A percentile compares a stretch with the other conserved stretches of the same genome.
These are phyloP conservation scores for Cytospora chrysosperma DNA, from an alignment of 2,329 filamentous ascomycete species.

Conservation along the genomic window DNA sequence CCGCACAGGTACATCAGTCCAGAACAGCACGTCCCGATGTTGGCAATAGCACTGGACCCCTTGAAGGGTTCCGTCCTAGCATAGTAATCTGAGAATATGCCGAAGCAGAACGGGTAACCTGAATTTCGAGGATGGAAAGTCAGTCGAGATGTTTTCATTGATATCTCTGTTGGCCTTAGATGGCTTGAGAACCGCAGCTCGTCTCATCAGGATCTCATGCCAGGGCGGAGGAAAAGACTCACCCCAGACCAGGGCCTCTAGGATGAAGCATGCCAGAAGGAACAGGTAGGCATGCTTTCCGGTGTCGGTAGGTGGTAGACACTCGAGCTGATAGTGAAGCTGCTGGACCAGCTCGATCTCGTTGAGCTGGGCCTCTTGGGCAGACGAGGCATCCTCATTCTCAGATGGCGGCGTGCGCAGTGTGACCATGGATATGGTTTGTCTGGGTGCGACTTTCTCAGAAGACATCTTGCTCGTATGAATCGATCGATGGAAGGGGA, in stretches of 20 bases:
- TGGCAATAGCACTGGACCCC: slow-evolving; percentile 53
- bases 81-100: slow-evolving; percentile 71
- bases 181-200: not conserved
- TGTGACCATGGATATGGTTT: slow-evolving; percentile 15
- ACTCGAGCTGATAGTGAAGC: slow-evolving; percentile 24
- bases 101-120: slow-evolving; percentile 69
- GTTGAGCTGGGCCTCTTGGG: slow-evolving; percentile 10
- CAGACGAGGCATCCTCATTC: slow-evolving; percentile 19
- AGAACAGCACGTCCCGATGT: slow-evolving; percentile 41
- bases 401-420: slow-evolving; percentile 17
- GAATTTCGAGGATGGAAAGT: slow-evolving; percentile 2
- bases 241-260: slow-evolving; percentile 57
- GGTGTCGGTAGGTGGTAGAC: slow-evolving; percentile 37
- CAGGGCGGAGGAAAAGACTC: slow-evolving; percentile 21
- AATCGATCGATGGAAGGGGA: slow-evolving; percentile 3
- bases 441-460: slow-evolving; percentile 19
- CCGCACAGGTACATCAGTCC: slow-evolving; percentile 56
- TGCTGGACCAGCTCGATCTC: slow-evolving; percentile 19
- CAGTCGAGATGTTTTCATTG: slow-evolving; percentile 9
- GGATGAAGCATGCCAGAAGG: slow-evolving; percentile 48
- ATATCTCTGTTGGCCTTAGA: not conserved
- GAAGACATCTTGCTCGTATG: slow-evolving; percentile 14
- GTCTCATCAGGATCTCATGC: not conserved
- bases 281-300: slow-evolving; percentile 44
- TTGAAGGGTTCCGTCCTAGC: slow-evolving; percentile 57